Evolutionary conservation across 208 protist genomes (phyloP).

Genomic region (Trichomonas tenax): DNA sequence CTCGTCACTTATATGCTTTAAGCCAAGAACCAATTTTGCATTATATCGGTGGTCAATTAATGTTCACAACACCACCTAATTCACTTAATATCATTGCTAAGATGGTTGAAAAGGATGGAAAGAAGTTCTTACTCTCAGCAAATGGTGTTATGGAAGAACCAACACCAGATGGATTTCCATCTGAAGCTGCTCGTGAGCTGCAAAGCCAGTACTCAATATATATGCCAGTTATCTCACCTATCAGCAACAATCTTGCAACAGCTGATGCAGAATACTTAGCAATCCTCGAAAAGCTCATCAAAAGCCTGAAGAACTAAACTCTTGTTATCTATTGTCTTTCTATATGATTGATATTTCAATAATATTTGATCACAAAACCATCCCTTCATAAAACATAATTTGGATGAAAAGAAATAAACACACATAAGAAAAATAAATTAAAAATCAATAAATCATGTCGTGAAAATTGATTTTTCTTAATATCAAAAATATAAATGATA

Average conservation of each 20-base stretch:
- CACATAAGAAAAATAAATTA: too few species aligned
- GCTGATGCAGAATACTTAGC: neutral
- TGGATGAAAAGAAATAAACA: too few species aligned
- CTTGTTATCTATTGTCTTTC: neutral
- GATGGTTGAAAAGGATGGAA: neutral
- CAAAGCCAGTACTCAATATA: neutral
- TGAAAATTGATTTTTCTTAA: too few species aligned
- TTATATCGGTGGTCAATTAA: neutral
- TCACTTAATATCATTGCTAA: neutral
- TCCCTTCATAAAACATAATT: too few species aligned
- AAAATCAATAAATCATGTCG: too few species aligned
- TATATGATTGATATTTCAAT: neutral
- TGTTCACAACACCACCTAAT: neutral
- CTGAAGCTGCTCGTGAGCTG: neutral
- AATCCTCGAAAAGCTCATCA: neutral
- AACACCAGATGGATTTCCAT: neutral
- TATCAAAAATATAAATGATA: too few species aligned
- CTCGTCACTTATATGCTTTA: neutral
- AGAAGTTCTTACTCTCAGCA: neutral
- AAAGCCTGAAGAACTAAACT: neutral
- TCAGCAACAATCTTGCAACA: neutral
- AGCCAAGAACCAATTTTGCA: neutral
- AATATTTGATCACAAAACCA: neutral
- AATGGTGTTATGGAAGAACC: neutral
- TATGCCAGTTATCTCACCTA: neutral